These are phyloP conservation scores for Fusarium goolgardi DNA, from an alignment of 2,329 filamentous ascomycete genomes.

Conservation along the genomic window DNA sequence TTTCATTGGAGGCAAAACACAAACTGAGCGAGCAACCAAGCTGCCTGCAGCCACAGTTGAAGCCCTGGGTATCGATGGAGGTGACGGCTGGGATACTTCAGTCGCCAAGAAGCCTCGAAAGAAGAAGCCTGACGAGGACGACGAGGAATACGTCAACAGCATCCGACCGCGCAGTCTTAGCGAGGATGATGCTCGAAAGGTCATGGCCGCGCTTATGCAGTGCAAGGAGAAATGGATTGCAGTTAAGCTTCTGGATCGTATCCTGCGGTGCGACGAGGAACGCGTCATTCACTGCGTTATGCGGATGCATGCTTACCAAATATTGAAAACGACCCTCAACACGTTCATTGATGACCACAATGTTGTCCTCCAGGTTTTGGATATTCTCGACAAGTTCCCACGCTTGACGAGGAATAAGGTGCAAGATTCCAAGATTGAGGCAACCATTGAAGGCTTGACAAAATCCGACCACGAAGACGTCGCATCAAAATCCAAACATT, in stretches of 20 bases:
- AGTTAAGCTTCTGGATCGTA: constrained; percentile 90
- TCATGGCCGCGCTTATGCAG: constrained; percentile 96
- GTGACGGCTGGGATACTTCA: constrained; percentile 89
- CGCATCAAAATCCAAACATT: constrained; percentile 72
- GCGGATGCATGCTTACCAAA: constrained; percentile 97
- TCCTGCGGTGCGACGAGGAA: constrained; percentile 88
- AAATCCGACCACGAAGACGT: constrained; percentile 80
- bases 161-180: constrained; percentile 82
- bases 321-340: constrained; percentile 86
- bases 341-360: constrained; percentile 92
- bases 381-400: constrained; percentile 89
- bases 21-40: constrained; percentile 95
- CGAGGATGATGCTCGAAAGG: constrained; percentile 87
- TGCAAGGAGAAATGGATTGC: constrained; percentile 99
- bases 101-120: constrained; percentile 91
- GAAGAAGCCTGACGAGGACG: constrained; percentile 91
- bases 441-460: constrained; percentile 76
- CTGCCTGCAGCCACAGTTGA: constrained; percentile 90
- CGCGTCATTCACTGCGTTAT: constrained; percentile 88
- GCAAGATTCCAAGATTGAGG: constrained; percentile 93
- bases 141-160: constrained; percentile 95
- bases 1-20: constrained; percentile 96
- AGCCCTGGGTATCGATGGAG: constrained; percentile 93
- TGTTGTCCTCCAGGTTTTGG: constrained; percentile 86
- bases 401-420: constrained; percentile 97